A percentile compares a stretch with the other conserved stretches of the same genome.
Evolutionary conservation across 805 yeast genomes (phyloP).

Genomic region (Ogataea nitratoaversa): DNA sequence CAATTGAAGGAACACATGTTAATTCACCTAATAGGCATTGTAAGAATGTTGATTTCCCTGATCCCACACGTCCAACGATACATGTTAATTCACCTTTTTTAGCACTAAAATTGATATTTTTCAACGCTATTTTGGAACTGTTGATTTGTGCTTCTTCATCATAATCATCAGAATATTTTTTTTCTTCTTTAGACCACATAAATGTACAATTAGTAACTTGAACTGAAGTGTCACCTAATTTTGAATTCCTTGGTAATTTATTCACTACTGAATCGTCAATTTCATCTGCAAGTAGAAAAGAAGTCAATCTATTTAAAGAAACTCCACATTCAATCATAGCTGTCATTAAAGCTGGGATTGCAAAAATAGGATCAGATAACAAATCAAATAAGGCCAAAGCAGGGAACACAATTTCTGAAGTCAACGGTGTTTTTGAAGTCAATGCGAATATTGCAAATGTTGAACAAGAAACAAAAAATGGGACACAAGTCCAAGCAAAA

Average conservation of each 20-base stretch:
- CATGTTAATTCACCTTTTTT: slow-evolving; percentile 52
- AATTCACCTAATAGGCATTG: slow-evolving; percentile 53
- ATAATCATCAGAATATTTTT: slow-evolving; percentile 16
- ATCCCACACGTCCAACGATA: slow-evolving; percentile 63
- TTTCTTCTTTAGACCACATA: slow-evolving; percentile 37
- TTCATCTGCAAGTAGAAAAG: slow-evolving; percentile 43
- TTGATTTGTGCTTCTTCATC: slow-evolving; percentile 41
- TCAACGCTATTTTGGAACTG: slow-evolving; percentile 39
- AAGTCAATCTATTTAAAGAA: slow-evolving; percentile 49
- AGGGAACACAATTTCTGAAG: slow-evolving; percentile 69
- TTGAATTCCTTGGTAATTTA: slow-evolving; percentile 18
- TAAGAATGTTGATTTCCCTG: slow-evolving; percentile 61
- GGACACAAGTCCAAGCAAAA: slow-evolving; percentile 62
- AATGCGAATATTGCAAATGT: slow-evolving; percentile 53
- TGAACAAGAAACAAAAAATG: slow-evolving; percentile 59
- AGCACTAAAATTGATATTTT: slow-evolving; percentile 45
- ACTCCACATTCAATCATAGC: slow-evolving; percentile 56
- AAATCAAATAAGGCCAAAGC: slow-evolving; percentile 58
- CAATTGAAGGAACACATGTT: slow-evolving; percentile 32
- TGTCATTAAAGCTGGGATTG: slow-evolving; percentile 55
- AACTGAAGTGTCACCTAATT: slow-evolving; percentile 35
- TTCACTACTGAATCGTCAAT: slow-evolving; percentile 34
- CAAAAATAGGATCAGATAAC: slow-evolving; percentile 53
- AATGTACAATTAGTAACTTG: slow-evolving; percentile 48
- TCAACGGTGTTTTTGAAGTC: slow-evolving; percentile 43